A percentile compares a stretch with the other conserved stretches of the same genome.
These are phyloP conservation scores for Salvia sclarea DNA, from an alignment of 305 asterid genomes.

Conservation along the genomic window DNA sequence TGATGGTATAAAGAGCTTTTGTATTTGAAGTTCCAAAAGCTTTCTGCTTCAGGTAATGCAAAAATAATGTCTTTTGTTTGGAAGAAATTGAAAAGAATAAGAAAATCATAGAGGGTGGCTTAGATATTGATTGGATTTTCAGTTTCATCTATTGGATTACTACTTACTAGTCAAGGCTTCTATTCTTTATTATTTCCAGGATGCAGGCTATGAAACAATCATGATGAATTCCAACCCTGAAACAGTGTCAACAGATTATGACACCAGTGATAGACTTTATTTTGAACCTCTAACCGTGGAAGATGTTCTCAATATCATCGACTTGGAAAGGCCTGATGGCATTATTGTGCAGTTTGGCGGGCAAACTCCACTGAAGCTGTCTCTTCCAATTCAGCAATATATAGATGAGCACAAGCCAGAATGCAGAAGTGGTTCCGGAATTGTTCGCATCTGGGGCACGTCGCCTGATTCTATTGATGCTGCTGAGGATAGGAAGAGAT, in stretches of 20 bases:
- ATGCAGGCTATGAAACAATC: conserved; percentile 91
- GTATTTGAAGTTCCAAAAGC: neutral
- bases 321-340: conserved; percentile 94
- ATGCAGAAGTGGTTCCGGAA: conserved; percentile 62
- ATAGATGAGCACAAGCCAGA: conserved; percentile 60
- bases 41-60: neutral
- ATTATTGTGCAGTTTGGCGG: conserved; percentile 98
- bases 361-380: conserved; percentile 88
- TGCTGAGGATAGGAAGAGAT: conserved; percentile 92
- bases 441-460: conserved; percentile 94
- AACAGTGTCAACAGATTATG: conserved; percentile 93
- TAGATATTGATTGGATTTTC: conserved; percentile 1
- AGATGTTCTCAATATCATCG: conserved; percentile 85
- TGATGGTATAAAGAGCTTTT: conserved; percentile 7
- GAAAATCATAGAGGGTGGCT: neutral
- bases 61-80: neutral
- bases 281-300: conserved; percentile 95
- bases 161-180: neutral
- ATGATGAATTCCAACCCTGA: conserved; percentile 99
- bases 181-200: conserved; percentile 54
- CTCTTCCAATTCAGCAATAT: conserved; percentile 81
- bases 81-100: neutral
- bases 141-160: conserved; percentile 4
- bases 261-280: conserved; percentile 93
- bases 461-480: conserved; percentile 95